Conservation (phyloP, 2,329 filamentous ascomycete species). For the Lomentospora prolificans region DNA sequence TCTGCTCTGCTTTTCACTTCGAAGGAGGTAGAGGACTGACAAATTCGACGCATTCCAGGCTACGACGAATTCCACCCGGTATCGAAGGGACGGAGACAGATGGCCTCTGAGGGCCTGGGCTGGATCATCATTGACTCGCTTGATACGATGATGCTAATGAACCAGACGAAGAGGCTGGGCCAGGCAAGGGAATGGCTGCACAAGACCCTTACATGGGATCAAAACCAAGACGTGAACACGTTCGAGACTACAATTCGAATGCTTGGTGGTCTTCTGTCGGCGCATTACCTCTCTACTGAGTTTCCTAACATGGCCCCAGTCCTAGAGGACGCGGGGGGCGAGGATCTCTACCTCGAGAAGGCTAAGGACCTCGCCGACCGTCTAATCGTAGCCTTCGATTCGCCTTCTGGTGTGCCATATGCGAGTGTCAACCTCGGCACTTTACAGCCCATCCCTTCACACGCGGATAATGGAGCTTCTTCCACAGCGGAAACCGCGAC, state of each 20-base stretch:
- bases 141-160: conserved; percentile 98
- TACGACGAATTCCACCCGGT: conserved; percentile 82
- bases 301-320: conserved; percentile 73
- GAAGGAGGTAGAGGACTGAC: too few species aligned
- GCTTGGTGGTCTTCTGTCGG: conserved; percentile 85
- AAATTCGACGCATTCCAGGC: conserved; percentile 32
- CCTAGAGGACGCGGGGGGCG: conserved; percentile 63
- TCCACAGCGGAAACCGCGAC: conserved; percentile 91
- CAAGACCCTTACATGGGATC: conserved; percentile 71
- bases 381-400: conserved; percentile 79
- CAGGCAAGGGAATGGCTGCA: conserved; percentile 86
- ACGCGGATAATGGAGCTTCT: conserved; percentile 76
- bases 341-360: conserved; percentile 93
- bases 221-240: conserved; percentile 91
- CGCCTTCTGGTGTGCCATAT: conserved; percentile 75
- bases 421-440: conserved; percentile 83
- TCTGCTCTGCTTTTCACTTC: too few species aligned
- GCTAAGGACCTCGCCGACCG: conserved; percentile 87
- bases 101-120: conserved; percentile 81
- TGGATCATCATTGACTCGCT: conserved; percentile 98
- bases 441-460: conserved; percentile 65
- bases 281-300: conserved; percentile 84
- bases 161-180: conserved; percentile 73
- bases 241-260: conserved; percentile 98
- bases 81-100: conserved; percentile 67